Evolutionary conservation across 805 yeast genomes (phyloP).

Genomic region (fission yeast (Schizosaccharomyces pombe)): ASM294v3 CU329670.1:2293501-2294000

Average conservation of each 20-base stretch:
- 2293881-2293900: constrained; percentile 62
- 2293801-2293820: constrained; percentile 34
- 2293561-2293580: constrained; percentile 55
- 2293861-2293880: constrained; percentile 38
- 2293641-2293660: constrained; percentile 87
- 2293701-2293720: constrained; percentile 73
- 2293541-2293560: constrained; percentile 53
- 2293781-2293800: neutral
- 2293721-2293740: constrained; percentile 56
- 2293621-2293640: constrained; percentile 80
- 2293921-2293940: constrained; percentile 96
- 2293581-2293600: constrained; percentile 31
- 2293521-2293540: constrained; percentile 83
- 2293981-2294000: constrained; percentile 32
- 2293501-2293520: constrained; percentile 69
- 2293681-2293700: constrained; percentile 89
- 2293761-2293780: neutral
- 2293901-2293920: constrained; percentile 88
- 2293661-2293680: constrained; percentile 90
- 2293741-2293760: constrained; percentile 47
- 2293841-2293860: constrained; percentile 39
- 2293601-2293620: constrained; percentile 25
- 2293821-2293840: constrained; percentile 48
- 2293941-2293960: constrained; percentile 76
- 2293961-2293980: constrained; percentile 63